Percentiles rank a stretch among this genome's conserved stretches.
phyloP scores from a whole-genome alignment of 1,284 basidiomycete genomes.

The Tylopilus sp. region DNA sequence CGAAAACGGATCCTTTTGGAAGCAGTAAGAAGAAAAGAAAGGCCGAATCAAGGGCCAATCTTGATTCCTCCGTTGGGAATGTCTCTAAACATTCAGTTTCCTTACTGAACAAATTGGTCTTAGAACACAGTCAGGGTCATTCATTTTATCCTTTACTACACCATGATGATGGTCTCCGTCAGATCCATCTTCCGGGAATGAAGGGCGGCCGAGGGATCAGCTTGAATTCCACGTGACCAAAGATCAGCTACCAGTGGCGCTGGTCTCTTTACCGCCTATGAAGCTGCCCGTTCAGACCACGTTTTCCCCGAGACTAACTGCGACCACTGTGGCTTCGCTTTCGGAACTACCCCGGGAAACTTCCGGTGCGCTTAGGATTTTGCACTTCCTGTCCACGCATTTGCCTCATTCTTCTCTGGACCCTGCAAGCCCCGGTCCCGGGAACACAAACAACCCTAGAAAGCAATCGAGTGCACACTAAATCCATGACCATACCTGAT shows the following conservation, averaged over 20 bases:
- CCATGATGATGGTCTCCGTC: constrained; percentile 5
- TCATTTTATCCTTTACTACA: not conserved
- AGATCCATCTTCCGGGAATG: constrained; percentile 9
- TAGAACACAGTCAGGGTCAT: constrained; percentile 14
- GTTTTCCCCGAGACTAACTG: constrained; percentile 2
- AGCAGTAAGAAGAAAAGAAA: constrained; percentile 38
- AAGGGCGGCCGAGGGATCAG: constrained; percentile 1
- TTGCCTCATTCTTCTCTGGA: constrained; percentile 14
- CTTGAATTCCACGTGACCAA: not conserved
- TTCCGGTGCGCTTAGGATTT: constrained; percentile 20
- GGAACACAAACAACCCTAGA: constrained; percentile 4
- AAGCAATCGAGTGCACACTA: constrained; percentile 4
- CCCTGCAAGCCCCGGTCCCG: constrained; percentile 17
- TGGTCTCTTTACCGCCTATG: constrained; percentile 4
- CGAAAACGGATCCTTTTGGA: constrained; percentile 56
- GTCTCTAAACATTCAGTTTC: not conserved
- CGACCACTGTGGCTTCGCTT: not conserved
- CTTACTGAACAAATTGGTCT: not conserved
- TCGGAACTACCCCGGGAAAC: constrained; percentile 7
- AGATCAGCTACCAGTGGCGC: not conserved
- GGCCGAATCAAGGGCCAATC: not conserved
- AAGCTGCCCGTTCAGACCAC: constrained; percentile 8
- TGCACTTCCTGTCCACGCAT: constrained; percentile 4
- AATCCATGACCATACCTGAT: constrained; percentile 8
- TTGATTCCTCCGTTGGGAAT: not conserved